phyloP scores from a whole-genome alignment of 192 early-diverging fungal species.

The Pilobolus umbonatus region DNA sequence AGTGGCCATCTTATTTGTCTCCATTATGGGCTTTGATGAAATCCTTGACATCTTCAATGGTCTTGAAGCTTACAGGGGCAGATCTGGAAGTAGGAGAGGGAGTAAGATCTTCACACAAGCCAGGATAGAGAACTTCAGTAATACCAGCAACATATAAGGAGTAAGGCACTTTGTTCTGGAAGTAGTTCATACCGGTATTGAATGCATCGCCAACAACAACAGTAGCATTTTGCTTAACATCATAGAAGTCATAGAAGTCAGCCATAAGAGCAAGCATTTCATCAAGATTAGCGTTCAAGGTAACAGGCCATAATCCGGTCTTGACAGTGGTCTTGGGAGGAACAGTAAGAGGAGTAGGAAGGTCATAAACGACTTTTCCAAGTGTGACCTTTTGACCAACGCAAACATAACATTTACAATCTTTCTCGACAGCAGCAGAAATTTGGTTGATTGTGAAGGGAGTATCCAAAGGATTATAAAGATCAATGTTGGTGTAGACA shows the following conservation, averaged over 20 bases:
- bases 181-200: conserved; percentile 13
- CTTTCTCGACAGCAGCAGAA: conserved; percentile 6
- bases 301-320: background rate
- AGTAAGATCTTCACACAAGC: too few relatives aligned
- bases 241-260: background rate
- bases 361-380: conserved; percentile 1
- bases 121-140: too few relatives aligned
- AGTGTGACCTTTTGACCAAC: too few relatives aligned
- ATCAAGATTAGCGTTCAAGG: background rate
- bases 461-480: conserved; percentile 26
- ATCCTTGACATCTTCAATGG: too few relatives aligned
- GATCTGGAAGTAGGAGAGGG: too few relatives aligned
- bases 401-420: background rate
- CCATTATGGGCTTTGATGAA: too few relatives aligned
- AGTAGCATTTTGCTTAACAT: conserved; percentile 21
- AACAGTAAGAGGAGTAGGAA: conserved; percentile 12
- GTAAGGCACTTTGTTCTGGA: conserved; percentile 11
- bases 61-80: too few relatives aligned
- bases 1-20: too few relatives aligned
- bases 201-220: conserved; percentile 18
- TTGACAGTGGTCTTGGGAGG: conserved; percentile 12
- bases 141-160: too few relatives aligned
- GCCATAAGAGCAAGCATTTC: conserved; percentile 9
- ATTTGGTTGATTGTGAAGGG: conserved; percentile 12
- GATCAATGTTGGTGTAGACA: background rate